Conservation (phyloP, 768 basidiomycete species). For the Hygrocybe coccinea region DNA sequence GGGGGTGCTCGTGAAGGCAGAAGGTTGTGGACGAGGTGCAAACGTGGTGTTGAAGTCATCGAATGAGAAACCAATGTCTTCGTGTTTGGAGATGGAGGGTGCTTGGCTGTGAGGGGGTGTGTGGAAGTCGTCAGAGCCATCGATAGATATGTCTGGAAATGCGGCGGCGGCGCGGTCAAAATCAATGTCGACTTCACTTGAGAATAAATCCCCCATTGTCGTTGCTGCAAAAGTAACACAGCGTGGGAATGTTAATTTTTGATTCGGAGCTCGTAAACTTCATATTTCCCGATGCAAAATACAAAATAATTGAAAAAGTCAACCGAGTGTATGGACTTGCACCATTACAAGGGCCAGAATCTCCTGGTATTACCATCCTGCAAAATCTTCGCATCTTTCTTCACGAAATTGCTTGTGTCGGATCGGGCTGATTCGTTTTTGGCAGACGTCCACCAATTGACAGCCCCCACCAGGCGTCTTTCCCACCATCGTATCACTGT, state of each 20-base stretch:
- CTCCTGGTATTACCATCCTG: no score
- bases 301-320: no score
- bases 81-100: constrained; percentile 26
- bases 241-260: neutral
- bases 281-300: no score
- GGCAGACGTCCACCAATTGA: constrained; percentile 15
- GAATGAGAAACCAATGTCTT: constrained; percentile 49
- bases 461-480: constrained; percentile 41
- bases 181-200: constrained; percentile 43
- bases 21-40: constrained; percentile 73
- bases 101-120: constrained; percentile 31
- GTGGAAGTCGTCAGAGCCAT: constrained; percentile 56
- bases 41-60: constrained; percentile 67
- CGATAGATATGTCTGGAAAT: constrained; percentile 81
- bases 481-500: constrained; percentile 61
- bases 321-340: no score
- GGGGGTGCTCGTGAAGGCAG: constrained; percentile 65
- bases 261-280: neutral
- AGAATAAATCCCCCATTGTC: constrained; percentile 43
- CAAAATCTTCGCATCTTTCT: neutral
- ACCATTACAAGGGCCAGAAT: no score
- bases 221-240: constrained; percentile 5
- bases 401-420: neutral
- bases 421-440: neutral
- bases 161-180: constrained; percentile 77